phyloP scores from a whole-genome alignment of 1,284 basidiomycete genomes.

The Trametes sp. region DNA sequence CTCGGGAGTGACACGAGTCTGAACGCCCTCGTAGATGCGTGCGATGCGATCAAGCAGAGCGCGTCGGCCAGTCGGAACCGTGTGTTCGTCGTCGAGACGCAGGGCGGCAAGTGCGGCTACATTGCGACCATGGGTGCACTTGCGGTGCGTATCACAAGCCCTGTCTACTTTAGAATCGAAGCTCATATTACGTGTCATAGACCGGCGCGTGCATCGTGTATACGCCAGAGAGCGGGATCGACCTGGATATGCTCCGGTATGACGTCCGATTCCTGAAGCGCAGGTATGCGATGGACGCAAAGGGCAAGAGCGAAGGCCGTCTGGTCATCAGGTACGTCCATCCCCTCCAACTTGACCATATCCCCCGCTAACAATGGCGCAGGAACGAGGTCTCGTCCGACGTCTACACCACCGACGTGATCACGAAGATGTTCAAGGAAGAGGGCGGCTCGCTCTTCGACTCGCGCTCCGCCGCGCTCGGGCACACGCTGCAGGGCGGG shows the following conservation, averaged over 20 bases:
- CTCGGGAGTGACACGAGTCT: constrained; percentile 95
- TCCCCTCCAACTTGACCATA: no score
- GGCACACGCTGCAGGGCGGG: constrained; percentile 96
- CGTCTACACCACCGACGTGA: constrained; percentile 92
- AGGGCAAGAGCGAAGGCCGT: constrained; percentile 92
- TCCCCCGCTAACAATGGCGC: constrained; percentile 7
- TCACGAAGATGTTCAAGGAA: constrained; percentile 95
- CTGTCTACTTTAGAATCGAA: no score
- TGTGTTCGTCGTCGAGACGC: constrained; percentile 98
- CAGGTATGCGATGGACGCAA: constrained; percentile 86
- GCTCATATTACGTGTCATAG: constrained; percentile 46
- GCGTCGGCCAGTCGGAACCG: constrained; percentile 94
- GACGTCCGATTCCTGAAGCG: constrained; percentile 93
- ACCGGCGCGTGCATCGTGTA: constrained; percentile 93
- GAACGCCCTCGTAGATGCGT: constrained; percentile 97
- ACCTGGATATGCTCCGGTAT: constrained; percentile 79
- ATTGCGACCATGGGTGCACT: constrained; percentile 95
- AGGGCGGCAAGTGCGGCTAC: constrained; percentile 96
- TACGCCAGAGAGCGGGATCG: constrained; percentile 92
- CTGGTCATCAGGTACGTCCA: constrained; percentile 82
- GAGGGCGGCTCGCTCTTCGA: constrained; percentile 95
- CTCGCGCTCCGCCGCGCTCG: constrained; percentile 91
- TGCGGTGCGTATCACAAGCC: constrained; percentile 68
- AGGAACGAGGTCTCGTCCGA: constrained; percentile 89
- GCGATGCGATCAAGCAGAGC: constrained; percentile 98